Conservation (phyloP, 768 basidiomycete species). For the Lactifluus echinatus region DNA sequence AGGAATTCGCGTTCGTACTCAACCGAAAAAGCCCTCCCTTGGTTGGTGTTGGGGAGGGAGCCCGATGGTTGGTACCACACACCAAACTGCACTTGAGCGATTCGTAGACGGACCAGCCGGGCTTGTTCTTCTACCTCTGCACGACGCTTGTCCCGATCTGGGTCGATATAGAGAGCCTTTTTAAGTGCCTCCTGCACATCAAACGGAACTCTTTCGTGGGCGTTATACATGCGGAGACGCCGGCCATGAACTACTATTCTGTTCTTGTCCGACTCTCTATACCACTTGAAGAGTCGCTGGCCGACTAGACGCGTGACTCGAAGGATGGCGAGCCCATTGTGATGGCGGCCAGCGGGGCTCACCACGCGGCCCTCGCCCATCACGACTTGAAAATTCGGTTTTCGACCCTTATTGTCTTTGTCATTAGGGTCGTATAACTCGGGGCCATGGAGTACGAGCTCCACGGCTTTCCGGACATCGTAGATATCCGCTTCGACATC, state of each 20-base stretch:
- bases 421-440: constrained; percentile 35
- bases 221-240: constrained; percentile 19
- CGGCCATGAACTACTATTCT: constrained; percentile 21
- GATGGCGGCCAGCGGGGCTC: constrained; percentile 43
- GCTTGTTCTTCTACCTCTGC: constrained; percentile 28
- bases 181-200: constrained; percentile 22
- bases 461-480: constrained; percentile 50
- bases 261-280: constrained; percentile 27
- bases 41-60: constrained; percentile 17
- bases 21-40: constrained; percentile 42
- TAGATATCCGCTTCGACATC: constrained; percentile 38
- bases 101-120: constrained; percentile 37
- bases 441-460: constrained; percentile 47
- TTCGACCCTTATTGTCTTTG: constrained; percentile 23
- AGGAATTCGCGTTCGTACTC: constrained; percentile 56
- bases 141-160: constrained; percentile 25
- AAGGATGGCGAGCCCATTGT: constrained; percentile 43
- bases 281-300: constrained; percentile 38
- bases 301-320: constrained; percentile 30
- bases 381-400: constrained; percentile 52
- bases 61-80: constrained; percentile 35
- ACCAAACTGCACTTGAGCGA: constrained; percentile 63
- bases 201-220: not conserved
- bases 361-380: too few relatives aligned
- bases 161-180: constrained; percentile 28